Evolutionary conservation across 441 rosid genomes (phyloP).

Genomic region (Flueggea neowawraea): DNA sequence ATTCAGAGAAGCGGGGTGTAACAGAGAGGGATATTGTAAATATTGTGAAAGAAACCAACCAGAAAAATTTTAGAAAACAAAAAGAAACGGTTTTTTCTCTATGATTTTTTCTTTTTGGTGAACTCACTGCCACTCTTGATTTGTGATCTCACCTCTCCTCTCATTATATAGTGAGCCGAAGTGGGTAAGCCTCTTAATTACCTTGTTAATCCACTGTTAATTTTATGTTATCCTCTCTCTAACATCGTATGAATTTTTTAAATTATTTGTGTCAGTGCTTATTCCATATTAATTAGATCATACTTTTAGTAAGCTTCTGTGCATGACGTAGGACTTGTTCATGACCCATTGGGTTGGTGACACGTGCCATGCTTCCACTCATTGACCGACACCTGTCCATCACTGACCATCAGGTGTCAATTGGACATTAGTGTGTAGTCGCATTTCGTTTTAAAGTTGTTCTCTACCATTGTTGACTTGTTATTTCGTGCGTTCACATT

Average conservation of each 20-base stretch:
- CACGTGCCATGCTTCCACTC: neutral
- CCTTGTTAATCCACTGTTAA: too few relatives aligned
- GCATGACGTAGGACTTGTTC: constrained; percentile 18
- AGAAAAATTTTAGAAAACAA: neutral
- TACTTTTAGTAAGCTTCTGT: neutral
- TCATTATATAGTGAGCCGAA: too few relatives aligned
- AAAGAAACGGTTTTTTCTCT: neutral
- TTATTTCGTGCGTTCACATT: too few relatives aligned
- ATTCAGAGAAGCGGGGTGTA: constrained; percentile 59
- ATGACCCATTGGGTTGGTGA: neutral
- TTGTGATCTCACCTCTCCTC: too few relatives aligned
- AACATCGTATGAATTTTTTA: too few relatives aligned
- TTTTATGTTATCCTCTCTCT: too few relatives aligned
- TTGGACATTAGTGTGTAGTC: too few relatives aligned
- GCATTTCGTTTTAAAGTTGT: too few relatives aligned
- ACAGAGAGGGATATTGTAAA: constrained; percentile 16
- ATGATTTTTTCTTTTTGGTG: neutral
- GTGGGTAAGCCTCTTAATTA: too few relatives aligned
- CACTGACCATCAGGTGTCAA: too few relatives aligned
- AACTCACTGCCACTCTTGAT: constrained; percentile 29
- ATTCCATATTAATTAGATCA: neutral
- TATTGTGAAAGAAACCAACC: neutral
- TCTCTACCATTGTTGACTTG: too few relatives aligned
- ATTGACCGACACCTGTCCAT: constrained; percentile 16
- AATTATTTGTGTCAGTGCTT: neutral